Conservation (phyloP, 768 basidiomycete genomes). For the Lactarius sanguifluus region DNA sequence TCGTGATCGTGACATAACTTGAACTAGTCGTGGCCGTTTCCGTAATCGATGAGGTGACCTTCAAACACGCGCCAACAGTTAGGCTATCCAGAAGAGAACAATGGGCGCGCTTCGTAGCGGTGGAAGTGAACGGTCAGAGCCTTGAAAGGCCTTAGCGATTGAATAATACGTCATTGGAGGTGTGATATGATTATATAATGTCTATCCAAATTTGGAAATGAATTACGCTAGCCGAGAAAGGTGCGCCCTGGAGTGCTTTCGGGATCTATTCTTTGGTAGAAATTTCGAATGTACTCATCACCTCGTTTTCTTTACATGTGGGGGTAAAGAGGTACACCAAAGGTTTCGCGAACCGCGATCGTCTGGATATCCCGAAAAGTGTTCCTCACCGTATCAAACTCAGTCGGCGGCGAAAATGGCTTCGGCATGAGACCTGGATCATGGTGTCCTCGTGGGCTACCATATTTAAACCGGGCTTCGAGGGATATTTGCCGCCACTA, state of each 20-base stretch:
- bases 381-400: background rate
- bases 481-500: conserved; percentile 21
- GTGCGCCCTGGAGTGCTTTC: background rate
- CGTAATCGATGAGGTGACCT: conserved; percentile 1
- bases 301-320: conserved; percentile 1
- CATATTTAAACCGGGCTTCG: conserved; percentile 11
- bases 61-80: background rate
- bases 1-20: conserved; percentile 35
- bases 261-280: background rate
- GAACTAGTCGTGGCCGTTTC: background rate
- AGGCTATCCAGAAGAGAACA: background rate
- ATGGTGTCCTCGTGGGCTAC: background rate
- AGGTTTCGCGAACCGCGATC: background rate
- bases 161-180: conserved; percentile 1
- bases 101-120: background rate
- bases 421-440: conserved; percentile 10
- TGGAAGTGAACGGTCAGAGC: background rate
- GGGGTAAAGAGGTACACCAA: background rate
- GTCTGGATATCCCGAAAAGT: background rate
- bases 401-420: background rate
- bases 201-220: background rate
- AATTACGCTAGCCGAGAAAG: background rate
- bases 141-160: background rate
- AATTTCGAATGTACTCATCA: background rate
- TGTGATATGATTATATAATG: background rate